phyloP scores from a whole-genome alignment of 352 stramenopile genomes.

The Pythium graminicola region DNA sequence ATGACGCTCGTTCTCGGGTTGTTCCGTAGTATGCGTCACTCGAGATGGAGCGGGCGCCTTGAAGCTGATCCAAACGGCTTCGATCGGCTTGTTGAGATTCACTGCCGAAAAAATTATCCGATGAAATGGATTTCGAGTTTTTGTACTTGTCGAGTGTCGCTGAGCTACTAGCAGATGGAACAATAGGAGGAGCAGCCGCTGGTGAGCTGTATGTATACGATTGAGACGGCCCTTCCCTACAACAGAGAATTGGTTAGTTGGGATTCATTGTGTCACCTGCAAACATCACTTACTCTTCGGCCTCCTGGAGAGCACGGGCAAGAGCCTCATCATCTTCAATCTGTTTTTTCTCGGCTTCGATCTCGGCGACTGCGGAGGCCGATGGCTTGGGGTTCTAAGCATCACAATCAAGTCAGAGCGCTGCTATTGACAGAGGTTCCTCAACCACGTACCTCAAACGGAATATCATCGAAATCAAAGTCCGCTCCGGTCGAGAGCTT shows the following conservation, averaged over 20 bases:
- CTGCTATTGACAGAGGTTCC: too few species aligned
- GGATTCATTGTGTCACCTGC: neutral
- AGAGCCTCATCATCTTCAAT: conserved; percentile 84
- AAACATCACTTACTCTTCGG: conserved; percentile 71
- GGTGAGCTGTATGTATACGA: conserved; percentile 17
- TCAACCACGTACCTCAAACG: conserved; percentile 52
- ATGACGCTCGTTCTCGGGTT: conserved; percentile 47
- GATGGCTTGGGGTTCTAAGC: conserved; percentile 60
- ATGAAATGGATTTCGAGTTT: conserved; percentile 89
- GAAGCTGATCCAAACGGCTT: conserved; percentile 64
- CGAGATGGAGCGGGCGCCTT: conserved; percentile 79
- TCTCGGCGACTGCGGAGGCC: conserved; percentile 16
- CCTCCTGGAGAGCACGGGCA: conserved; percentile 69
- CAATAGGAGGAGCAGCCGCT: neutral
- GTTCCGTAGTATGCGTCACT: conserved; percentile 83
- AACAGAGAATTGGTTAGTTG: neutral
- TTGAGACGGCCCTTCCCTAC: conserved; percentile 1
- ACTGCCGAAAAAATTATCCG: conserved; percentile 84
- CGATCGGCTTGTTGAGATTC: conserved; percentile 52
- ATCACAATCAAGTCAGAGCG: too few species aligned
- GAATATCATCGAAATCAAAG: conserved; percentile 88
- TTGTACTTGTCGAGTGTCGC: conserved; percentile 90
- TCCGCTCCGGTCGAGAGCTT: conserved; percentile 70
- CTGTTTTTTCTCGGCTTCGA: conserved; percentile 52
- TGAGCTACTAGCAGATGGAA: conserved; percentile 9